Evolutionary conservation across 306 rosid genomes (phyloP), one percentile per base, ranked within the genome.

Genomic region (Casuarina cunninghamiana): DNA sequence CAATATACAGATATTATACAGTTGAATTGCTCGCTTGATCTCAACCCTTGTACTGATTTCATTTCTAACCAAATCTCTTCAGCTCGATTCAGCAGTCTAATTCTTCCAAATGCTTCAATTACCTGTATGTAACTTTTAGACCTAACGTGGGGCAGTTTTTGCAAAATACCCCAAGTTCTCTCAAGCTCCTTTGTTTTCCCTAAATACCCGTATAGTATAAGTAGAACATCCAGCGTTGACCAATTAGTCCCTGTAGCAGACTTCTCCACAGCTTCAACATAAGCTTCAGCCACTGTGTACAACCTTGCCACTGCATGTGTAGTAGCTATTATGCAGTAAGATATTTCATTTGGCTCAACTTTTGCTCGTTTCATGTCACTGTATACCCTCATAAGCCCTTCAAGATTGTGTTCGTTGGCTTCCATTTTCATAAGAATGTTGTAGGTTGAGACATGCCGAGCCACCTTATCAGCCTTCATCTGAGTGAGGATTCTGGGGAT

Each of bases 391-490:
- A 84, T 77, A 89, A 93, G 66, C 69, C 88, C 88, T 57, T 93
- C 93, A 71, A 91, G 75, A 74, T 87, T 81, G 84, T 95, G 93
- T 66, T 95, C 96, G 53, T 80, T 93, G 26, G 96, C 93, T 81
- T 95, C 97, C 35, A 95, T 85, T 87, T 95, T 95, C 99, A 95
- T 89, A 79, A 93, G 90, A 84, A 95, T 95, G 76, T 95, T 95
- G 72, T 81, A 95, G 60, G 99, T 93, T 48, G 99, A 95, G 51
- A 90, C 93, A 73, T 95, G 99, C 3, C 84, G 89, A 10, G 83
- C 61, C 78, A 91, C 97, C 85, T 91, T 89, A 80, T 91, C 93
- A 53, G 97, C 94, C 86, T 80, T 95, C 97, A 95, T 95, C 58
- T 89, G 98, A 41, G 88, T 60, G 37, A 95, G 95, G 54, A 91